Base-by-base conservation (phyloP, 805 yeast genomes). In the Scheffersomyces ergatensis region DNA sequence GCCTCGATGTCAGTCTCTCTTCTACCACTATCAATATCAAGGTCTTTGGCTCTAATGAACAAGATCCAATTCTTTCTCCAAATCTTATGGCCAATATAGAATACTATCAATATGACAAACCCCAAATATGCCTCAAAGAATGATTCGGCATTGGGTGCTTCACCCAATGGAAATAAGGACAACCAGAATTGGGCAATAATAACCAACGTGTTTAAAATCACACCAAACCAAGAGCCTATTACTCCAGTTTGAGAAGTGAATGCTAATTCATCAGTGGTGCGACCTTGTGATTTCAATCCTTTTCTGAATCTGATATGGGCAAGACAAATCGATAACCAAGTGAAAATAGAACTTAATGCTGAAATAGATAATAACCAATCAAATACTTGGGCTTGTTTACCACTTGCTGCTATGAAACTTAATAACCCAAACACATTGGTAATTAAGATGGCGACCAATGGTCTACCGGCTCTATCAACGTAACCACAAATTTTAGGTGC, bases 381-480 rank as follows among this genome's bases (percentile, higher is more conserved):
- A 42, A 69, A 69, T 4, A 67, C 58, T 19, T 58, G 65, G 5
- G 49, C 57, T 57, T 78, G 76, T 43, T 66, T 58, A 5, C 61
- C 61, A 37, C 65, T 58, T 3, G 73, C 74, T 19, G 72, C 72
- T 37, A 74, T 65, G 62, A 78, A 82, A 43, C 86, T 77, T 16
- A 82, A 54, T 45, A 81, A 62, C 29, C 85, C 87, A 56, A 81
- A 65, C 12, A 65, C 49, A 38, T 79, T 62, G n/a, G 83, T 71
- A 25, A 73, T 66, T 5, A 62, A 47, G 52, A 85, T 78, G 15
- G 89, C 92, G 38, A 76, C 78, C 39, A 85, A 58, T 14, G 96
- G 96, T 55, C 95, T 76, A 43, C 96, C 96, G 39, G 67, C 70
- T 48, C 84, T 74, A 60, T 88, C 95, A 45, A 87, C 78, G 64